Base-by-base conservation (phyloP, 257 asterid genomes). In the Leptodermis oblonga region DNA sequence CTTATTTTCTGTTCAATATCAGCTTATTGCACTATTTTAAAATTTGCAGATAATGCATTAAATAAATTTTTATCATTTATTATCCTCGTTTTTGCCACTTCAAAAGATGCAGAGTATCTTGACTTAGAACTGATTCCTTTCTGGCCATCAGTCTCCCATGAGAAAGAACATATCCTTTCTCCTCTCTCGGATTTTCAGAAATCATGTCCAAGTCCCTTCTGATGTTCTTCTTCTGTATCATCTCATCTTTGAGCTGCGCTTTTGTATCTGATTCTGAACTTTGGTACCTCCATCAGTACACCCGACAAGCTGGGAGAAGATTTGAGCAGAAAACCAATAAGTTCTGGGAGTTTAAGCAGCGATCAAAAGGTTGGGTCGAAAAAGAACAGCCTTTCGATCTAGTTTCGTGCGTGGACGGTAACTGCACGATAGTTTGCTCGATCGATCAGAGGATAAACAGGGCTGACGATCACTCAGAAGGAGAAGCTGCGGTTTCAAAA, bases 291-390 rank as follows among this genome's bases (percentile, higher is more conserved):
- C 73, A 75, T 34, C 87, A 80, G 14, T 77, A 77, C 61, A 30
- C 72, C 7, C 72, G 26, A 42, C 82, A 81, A 18, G 17, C 67
- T n/a, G 81, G 79, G 66, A 73, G 63, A 17, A 72, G 74, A 55
- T 88, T 92, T 22, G 86, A 88, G 86, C 96, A 82, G 86, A 88
- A 62, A 76, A 84, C 71, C 67, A 67, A 81, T 30, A 79, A 71
- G 64, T 92, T 88, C 77, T 92, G 96, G 96, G 88, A 90, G 70
- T 92, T 86, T 61, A 77, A 76, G 10, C 77, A 90, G 62, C 73
- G 85, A 76, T 86, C 92, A 60, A 78, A 69, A 63, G 71, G 84
- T 11, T 92, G 98, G 98, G 83, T 84, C 20, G 90, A 86, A 82
- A 82, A 85, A 30, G 63, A 76, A 65, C 70, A 86, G 67, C 98